phyloP scores from a whole-genome alignment of 2,329 filamentous ascomycete genomes.

The Venturia nashicola region DNA sequence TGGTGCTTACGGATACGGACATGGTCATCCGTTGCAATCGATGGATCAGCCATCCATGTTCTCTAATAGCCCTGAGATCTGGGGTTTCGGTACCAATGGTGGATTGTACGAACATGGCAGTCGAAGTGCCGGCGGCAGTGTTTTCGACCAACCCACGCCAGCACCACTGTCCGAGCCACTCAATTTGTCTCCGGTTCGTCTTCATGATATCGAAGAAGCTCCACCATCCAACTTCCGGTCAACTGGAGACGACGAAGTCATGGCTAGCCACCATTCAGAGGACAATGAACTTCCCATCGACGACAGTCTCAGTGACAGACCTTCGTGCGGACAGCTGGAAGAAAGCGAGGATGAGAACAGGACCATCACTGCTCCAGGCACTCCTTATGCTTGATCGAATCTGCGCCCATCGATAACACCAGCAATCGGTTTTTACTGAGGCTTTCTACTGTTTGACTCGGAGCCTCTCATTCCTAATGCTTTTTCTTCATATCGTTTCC shows the following conservation, averaged over 20 bases:
- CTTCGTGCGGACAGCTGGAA: slow-evolving; percentile 1
- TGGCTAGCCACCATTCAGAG: neutral
- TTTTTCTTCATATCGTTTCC: neutral
- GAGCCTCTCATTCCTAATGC: neutral
- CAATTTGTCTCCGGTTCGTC: neutral
- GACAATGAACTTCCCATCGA: neutral
- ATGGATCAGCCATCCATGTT: neutral
- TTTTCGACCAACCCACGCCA: neutral
- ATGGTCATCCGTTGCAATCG: neutral
- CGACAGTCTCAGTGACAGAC: neutral
- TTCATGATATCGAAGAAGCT: neutral
- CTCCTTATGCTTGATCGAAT: neutral
- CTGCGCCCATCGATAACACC: neutral
- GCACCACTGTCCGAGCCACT: neutral
- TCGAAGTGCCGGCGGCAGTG: neutral
- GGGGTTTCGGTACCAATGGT: neutral
- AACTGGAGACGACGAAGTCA: too few relatives aligned
- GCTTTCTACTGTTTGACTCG: neutral
- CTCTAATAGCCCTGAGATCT: neutral
- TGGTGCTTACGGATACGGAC: neutral
- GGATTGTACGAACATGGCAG: neutral
- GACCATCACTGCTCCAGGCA: slow-evolving; percentile 6
- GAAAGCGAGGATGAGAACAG: slow-evolving; percentile 1
- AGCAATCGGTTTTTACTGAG: neutral
- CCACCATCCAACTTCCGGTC: too few relatives aligned